Base-by-base conservation (phyloP, 2,329 filamentous ascomycete species). In the Calonectria hawksworthii region DNA sequence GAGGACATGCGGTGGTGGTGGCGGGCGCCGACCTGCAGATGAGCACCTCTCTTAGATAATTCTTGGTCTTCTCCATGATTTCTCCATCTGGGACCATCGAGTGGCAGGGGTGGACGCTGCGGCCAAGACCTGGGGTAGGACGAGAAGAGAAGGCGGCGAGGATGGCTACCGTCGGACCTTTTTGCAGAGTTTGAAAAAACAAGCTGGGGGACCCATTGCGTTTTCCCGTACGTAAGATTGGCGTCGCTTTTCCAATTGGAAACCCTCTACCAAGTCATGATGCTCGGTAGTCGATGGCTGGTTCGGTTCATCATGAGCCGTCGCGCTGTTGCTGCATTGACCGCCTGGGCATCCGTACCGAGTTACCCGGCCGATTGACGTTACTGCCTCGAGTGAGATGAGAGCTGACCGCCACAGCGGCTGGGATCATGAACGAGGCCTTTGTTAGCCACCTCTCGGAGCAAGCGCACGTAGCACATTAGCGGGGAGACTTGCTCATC, bases 61-160 rank as follows among this genome's bases (percentile, higher is more conserved):
- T 56, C 30, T 32, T 44, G 64, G 36, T 21, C 23, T 72, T 47
- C 61, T 72, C 70, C 54, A 68, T 63, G 56, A 54, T 73, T 63
- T 73, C 56, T 69, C 71, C 66, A 69, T 73, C 50, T 54, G 32
- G 68, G 36, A 66, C 50, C 69, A 50, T 64, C 59, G 26, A 44
- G 59, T 32, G 23, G 47, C 71, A 66, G 56, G 72, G 72, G 61
- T 74, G 68, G 68, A 28, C 71, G 73, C 72, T 73, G 72, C 66
- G 75, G 77, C 72, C 77, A 79, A 80, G 70, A 78, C 70, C 74
- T 75, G 76, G 76, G 77, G 78, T 79, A 76, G 67, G 72, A 69
- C 74, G 74, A 70, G 73, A 61, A 54, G 23, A 61, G 67, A 59
- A 56, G 66, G 38, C 59, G 47, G 38, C 59, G 36, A 66, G n/a